Base-by-base conservation (phyloP, 306 rosid species). In the Aeschynomene evenia region DNA sequence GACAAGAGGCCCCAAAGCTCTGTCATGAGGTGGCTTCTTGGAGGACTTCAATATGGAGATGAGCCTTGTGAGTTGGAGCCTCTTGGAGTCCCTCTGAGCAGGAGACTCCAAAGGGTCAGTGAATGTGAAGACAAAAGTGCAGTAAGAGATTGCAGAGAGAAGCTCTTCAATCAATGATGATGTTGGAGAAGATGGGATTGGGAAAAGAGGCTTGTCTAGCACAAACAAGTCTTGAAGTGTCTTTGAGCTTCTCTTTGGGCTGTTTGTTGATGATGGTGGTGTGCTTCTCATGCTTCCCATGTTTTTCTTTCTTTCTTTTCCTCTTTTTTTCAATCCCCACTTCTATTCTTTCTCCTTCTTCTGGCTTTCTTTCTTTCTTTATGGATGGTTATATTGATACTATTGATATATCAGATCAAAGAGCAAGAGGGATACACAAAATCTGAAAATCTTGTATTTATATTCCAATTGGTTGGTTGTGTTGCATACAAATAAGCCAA, bases 51-150 rank as follows among this genome's bases (percentile, higher is more conserved):
- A 24, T 63, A 76, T 53, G 2, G 82, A 75, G 12, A 85, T 80
- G 28, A 90, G 87, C 39, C 83, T 72, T 24, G 76, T 52, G 52
- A 93, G 97, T 62, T 82, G 85, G 15, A 65, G 54, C 62, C 90
- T 73, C 72, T 86, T 93, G 9, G 70, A 68, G n/a, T 88, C 90
- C 66, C 79, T 88, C 12, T 74, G 85, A 18, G 94, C 69, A 43
- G 96, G 81, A n/a, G 82, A 82, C 28, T 82, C 95, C 3, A 45
- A 56, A 37, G 84, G 86, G 18, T 76, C 83, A 51, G 66, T 64
- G 81, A 79, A 80, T 33, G 83, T 63, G 84, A 64, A 75, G 16
- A 72, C 77, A 66, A 24, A 75, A 11, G 84, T 76, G 89, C 93
- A 92, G 14, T 49, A 72, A 4, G 91, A 78, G 34, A 88, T 74